Conservation (phyloP, 768 basidiomycete genomes). For the Postia placenta region DNA sequence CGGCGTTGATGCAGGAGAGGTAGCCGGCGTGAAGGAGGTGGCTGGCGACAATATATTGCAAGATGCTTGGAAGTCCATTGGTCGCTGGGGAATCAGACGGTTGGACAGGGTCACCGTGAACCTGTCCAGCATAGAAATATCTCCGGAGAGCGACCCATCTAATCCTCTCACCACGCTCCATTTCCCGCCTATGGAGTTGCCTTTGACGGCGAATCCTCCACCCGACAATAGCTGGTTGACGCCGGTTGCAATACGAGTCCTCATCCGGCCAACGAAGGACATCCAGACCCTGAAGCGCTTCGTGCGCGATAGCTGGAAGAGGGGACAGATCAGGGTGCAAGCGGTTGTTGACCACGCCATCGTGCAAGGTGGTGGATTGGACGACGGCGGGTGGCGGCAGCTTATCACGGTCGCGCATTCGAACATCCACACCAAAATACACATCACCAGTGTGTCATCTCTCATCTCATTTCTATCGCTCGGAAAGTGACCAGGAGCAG, state of each 20-base stretch:
- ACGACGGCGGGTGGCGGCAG: constrained; percentile 43
- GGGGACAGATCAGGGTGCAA: constrained; percentile 40
- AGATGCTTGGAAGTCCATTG: constrained; percentile 59
- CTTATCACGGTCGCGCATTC: constrained; percentile 33
- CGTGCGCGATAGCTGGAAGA: constrained; percentile 50
- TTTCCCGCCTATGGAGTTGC: constrained; percentile 45
- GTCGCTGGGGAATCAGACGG: constrained; percentile 56
- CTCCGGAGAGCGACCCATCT: constrained; percentile 35
- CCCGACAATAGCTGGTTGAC: constrained; percentile 53
- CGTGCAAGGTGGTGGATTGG: constrained; percentile 46
- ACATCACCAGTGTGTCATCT: constrained; percentile 44
- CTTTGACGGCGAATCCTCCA: constrained; percentile 49
- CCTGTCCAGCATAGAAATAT: constrained; percentile 44
- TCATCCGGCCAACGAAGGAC: constrained; percentile 49
- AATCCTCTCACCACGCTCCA: constrained; percentile 42
- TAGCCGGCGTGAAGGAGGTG: constrained; percentile 48
- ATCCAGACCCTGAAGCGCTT: constrained; percentile 43
- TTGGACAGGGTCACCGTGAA: constrained; percentile 53
- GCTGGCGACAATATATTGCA: constrained; percentile 37
- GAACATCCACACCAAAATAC: constrained; percentile 41
- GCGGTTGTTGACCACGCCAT: constrained; percentile 36
- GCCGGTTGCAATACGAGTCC: constrained; percentile 42
- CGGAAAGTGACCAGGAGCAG: constrained; percentile 28
- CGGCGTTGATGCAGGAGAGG: constrained; percentile 62
- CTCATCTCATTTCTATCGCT: neutral